A percentile compares a stretch with the other conserved stretches of the same genome.
Evolutionary conservation across 2,329 filamentous ascomycete genomes (phyloP).

Genomic region (Kalmusia sp.): DNA sequence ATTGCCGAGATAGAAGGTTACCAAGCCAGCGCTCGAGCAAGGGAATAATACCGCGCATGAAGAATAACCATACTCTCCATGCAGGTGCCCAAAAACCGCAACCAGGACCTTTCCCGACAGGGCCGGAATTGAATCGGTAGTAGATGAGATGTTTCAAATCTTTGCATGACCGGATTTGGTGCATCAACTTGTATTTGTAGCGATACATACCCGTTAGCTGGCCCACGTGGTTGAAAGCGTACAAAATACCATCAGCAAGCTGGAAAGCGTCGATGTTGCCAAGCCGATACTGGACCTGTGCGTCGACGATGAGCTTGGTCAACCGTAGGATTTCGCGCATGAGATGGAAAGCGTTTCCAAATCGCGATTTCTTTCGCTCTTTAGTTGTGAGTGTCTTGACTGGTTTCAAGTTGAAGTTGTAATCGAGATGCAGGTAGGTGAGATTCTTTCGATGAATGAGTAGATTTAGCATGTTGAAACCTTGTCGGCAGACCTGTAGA

Average conservation of each 20-base stretch:
- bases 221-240: slow-evolving; percentile 98
- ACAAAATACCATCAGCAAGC: slow-evolving; percentile 96
- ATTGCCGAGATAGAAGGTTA: slow-evolving; percentile 94
- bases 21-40: slow-evolving; percentile 96
- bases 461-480: slow-evolving; percentile 99
- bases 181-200: slow-evolving; percentile 99
- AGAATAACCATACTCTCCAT: slow-evolving; percentile 99
- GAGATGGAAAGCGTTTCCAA: slow-evolving; percentile 97
- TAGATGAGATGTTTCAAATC: slow-evolving; percentile 99
- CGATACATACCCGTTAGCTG: slow-evolving; percentile 99
- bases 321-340: slow-evolving; percentile 97
- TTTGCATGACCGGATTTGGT: slow-evolving; percentile 98
- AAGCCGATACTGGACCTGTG: slow-evolving; percentile 95
- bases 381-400: slow-evolving; percentile 99
- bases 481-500: slow-evolving; percentile 95
- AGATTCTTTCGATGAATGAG: slow-evolving; percentile 98
- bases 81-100: slow-evolving; percentile 99
- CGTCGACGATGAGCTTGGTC: slow-evolving; percentile 97
- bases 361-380: slow-evolving; percentile 98
- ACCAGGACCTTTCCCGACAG: slow-evolving; percentile 95
- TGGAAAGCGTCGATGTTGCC: slow-evolving; percentile 99
- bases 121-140: slow-evolving; percentile 96
- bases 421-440: slow-evolving; percentile 97
- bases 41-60: slow-evolving; percentile 98
- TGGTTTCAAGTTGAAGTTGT: slow-evolving; percentile 99